Base-by-base conservation (phyloP, 345 rosid species). In the Citrus maxima region DNA sequence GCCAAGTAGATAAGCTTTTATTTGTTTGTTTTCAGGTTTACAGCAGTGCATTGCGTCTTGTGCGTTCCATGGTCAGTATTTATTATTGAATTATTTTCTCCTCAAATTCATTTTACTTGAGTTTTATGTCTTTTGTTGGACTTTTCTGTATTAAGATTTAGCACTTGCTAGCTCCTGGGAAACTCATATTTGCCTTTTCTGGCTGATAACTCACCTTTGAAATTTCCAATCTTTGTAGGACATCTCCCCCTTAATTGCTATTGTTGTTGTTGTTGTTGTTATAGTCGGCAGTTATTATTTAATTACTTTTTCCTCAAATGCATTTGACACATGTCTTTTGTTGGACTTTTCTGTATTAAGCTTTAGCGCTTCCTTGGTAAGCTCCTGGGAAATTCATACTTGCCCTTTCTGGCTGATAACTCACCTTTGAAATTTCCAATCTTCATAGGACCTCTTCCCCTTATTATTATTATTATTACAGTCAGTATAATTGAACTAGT, bases 11-110 rank as follows among this genome's bases (percentile, higher is more conserved):
- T 70, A 55, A 58, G 30, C 35, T 71, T 79, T 59, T 54, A 28
- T 28, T 76, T 70, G 32, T 72, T 30, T 63, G 46, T 70, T 55
- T 70, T 21, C 90, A 90, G 99, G 98, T 96, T 74, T 94, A 96
- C 87, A 94, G 97, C 91, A 96, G 99, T 73, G 99, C 98, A 70
- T 87, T 96, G 90, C 88, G 91, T 81, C 97, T 96, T 66, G 97
- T 94, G 56, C 93, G 97, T 49, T 91, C 99, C 81, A 96, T 96
- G 99, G 99, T 96, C 27, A 88, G 89, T 89, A 64, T 68, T 65
- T 56, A 19, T 35, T 7, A 7, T 54, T 35, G 34, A 51, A 40
- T 49, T 63, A n/a, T 32, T n/a, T 66, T 14, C 35, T 55, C 65
- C 65, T 1, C 19, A 14, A 46, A 46, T 40, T 24, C 71, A 35